Percentiles rank a stretch among this genome's conserved stretches.
phyloP scores from a whole-genome alignment of 2,329 filamentous ascomycete genomes.

The Curvularia sp. region DNA sequence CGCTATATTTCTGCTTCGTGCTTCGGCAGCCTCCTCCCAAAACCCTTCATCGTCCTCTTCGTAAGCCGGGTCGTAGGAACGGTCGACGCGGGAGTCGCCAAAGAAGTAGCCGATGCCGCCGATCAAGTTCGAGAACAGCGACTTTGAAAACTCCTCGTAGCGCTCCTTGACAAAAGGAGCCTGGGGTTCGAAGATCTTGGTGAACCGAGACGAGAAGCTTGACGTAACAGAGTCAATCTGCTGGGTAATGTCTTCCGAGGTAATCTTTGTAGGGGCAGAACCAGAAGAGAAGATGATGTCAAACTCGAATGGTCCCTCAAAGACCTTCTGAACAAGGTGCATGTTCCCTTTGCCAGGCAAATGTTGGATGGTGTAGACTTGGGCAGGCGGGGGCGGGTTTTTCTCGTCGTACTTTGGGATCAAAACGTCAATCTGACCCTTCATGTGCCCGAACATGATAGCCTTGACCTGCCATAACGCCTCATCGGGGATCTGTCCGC shows the following conservation, averaged over 20 bases:
- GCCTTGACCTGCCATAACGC: conserved; percentile 84
- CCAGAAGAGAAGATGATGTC: conserved; percentile 88
- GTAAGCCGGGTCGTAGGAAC: conserved; percentile 90
- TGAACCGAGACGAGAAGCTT: conserved; percentile 77
- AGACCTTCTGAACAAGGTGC: conserved; percentile 90
- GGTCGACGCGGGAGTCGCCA: conserved; percentile 85
- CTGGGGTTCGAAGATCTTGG: conserved; percentile 73
- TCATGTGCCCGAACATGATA: conserved; percentile 69
- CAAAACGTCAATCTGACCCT: conserved; percentile 67
- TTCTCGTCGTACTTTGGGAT: conserved; percentile 64
- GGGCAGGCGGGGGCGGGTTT: conserved; percentile 79
- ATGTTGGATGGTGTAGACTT: conserved; percentile 81
- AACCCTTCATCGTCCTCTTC: conserved; percentile 95
- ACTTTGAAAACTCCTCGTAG: conserved; percentile 82
- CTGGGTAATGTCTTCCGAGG: conserved; percentile 70
- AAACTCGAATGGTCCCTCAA: conserved; percentile 88
- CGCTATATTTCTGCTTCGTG: conserved; percentile 72
- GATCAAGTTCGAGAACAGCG: conserved; percentile 91
- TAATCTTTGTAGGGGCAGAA: conserved; percentile 65
- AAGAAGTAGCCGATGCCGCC: conserved; percentile 97
- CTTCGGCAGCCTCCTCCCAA: conserved; percentile 89
- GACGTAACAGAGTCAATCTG: conserved; percentile 71
- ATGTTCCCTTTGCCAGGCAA: conserved; percentile 75
- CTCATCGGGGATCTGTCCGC: conserved; percentile 70
- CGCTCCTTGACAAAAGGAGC: conserved; percentile 76